Base-by-base conservation (phyloP, 148 eudicot species). In the Drosera capensis region DNA sequence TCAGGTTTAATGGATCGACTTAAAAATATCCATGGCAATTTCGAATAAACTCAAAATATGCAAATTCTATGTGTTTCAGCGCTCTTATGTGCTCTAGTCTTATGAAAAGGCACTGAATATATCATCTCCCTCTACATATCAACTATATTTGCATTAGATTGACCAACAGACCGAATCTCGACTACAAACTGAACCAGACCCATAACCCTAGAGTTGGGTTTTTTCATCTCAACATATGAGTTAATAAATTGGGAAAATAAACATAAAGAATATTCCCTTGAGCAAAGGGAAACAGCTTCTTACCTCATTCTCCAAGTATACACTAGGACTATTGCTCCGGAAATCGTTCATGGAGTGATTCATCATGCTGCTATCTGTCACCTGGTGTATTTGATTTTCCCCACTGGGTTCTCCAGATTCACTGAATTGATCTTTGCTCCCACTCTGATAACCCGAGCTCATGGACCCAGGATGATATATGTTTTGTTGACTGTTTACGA, bases 301-400 rank as follows among this genome's bases (percentile, higher is more conserved):
- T 60, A 83, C 97, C 92, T 80, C 78, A 66, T 64, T 62, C 49
- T 68, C 78, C 37, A 49, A 55, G 21, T 63, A 61, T 20, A 63
- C 70, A 49, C 23, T 54, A 14, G 53, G 36, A 48, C 53, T 70
- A 34, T 53, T 73, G 20, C 60, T 46, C 28, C 51, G 25, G 34
- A 16, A 24, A 48, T 62, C 72, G 48, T 56, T 52, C 35, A 49
- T 43, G 39, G 71, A 60, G 55, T 78, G 25, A 54, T 23, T 31
- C 51, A 59, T 65, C 46, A 19, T 17, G 47, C 45, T 17, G 47
- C 45, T 55, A 23, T 70, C 68, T 35, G 63, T 57, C 23, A 48
- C 30, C 51, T 65, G 68, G 17, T 49, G 54, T 14, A 50, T 43
- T 29, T 68, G 73, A 22, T 60, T 53, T 56, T 52, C 13, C 25